Evolutionary conservation across 768 basidiomycete genomes (phyloP).

Genomic region (Boletus patriciae): DNA sequence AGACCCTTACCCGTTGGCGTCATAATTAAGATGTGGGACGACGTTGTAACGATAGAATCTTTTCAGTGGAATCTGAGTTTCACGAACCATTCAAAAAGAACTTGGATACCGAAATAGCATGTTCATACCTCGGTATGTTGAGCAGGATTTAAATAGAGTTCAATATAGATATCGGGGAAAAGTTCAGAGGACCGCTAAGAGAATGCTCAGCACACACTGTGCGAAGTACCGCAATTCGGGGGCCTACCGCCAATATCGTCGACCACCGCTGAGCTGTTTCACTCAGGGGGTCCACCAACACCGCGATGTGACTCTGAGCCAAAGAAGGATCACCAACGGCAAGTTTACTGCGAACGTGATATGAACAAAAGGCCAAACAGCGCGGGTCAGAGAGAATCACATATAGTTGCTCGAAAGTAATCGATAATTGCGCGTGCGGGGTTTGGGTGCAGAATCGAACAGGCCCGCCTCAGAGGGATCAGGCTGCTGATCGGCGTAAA

Average conservation of each 20-base stretch:
- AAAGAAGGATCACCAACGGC: slow-evolving; percentile 63
- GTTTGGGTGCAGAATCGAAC: slow-evolving; percentile 61
- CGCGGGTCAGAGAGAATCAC: slow-evolving; percentile 43
- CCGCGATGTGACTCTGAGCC: slow-evolving; percentile 67
- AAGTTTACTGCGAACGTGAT: slow-evolving; percentile 52
- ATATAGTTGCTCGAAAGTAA: slow-evolving; percentile 60
- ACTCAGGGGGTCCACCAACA: slow-evolving; percentile 82
- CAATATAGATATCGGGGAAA: slow-evolving; percentile 63
- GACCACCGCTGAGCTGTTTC: slow-evolving; percentile 87
- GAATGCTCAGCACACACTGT: background rate
- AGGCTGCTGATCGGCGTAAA: slow-evolving; percentile 68
- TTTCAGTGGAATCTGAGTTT: slow-evolving; percentile 76
- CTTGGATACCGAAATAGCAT: background rate
- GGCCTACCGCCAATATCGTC: slow-evolving; percentile 65
- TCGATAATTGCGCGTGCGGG: slow-evolving; percentile 62
- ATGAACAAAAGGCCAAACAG: background rate
- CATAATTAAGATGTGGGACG: slow-evolving; percentile 55
- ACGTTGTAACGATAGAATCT: slow-evolving; percentile 88
- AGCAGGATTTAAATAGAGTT: slow-evolving; percentile 79
- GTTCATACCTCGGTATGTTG: slow-evolving; percentile 61
- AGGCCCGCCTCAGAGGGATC: slow-evolving; percentile 73
- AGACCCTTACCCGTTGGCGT: slow-evolving; percentile 58
- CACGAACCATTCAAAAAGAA: background rate
- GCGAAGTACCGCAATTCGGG: background rate
- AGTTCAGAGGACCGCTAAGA: slow-evolving; percentile 34